phyloP scores from a whole-genome alignment of 768 basidiomycete genomes.

The Boletus subcaerulescens region DNA sequence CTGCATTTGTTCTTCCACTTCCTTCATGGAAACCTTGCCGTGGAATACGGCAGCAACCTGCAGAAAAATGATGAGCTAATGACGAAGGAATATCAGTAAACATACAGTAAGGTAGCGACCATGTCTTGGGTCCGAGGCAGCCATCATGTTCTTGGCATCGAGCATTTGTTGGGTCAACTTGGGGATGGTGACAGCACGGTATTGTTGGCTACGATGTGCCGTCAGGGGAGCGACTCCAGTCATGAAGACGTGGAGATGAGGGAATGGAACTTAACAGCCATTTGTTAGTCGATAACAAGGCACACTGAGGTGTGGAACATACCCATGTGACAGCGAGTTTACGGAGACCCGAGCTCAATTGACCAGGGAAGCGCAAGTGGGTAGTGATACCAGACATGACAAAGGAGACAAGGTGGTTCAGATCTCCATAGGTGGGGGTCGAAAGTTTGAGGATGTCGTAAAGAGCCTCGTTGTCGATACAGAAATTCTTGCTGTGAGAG shows the following conservation, averaged over 20 bases:
- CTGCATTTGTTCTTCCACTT: constrained; percentile 99
- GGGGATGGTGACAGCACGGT: constrained; percentile 94
- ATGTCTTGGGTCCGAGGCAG: constrained; percentile 93
- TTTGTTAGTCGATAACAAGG: constrained; percentile 2
- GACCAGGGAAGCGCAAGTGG: constrained; percentile 99
- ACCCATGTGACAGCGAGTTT: constrained; percentile 99
- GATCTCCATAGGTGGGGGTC: constrained; percentile 94
- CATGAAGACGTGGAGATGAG: constrained; percentile 99
- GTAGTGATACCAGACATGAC: constrained; percentile 99
- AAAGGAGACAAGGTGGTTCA: constrained; percentile 95
- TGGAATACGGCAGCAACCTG: constrained; percentile 95
- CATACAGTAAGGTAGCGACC: constrained; percentile 94
- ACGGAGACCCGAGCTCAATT: constrained; percentile 96
- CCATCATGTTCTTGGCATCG: constrained; percentile 99
- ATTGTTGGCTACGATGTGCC: constrained; percentile 89
- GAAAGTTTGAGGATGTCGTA: constrained; percentile 98
- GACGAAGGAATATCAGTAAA: neutral
- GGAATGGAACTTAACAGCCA: constrained; percentile 76
- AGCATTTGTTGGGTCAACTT: constrained; percentile 99
- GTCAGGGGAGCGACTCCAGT: constrained; percentile 94
- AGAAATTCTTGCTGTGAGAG: constrained; percentile 96
- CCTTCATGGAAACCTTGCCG: constrained; percentile 99
- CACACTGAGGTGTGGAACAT: constrained; percentile 23
- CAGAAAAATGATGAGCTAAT: neutral
- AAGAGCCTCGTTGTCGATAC: constrained; percentile 98